Evolutionary conservation across 768 basidiomycete species (phyloP).

Genomic region (Russula compacta): DNA sequence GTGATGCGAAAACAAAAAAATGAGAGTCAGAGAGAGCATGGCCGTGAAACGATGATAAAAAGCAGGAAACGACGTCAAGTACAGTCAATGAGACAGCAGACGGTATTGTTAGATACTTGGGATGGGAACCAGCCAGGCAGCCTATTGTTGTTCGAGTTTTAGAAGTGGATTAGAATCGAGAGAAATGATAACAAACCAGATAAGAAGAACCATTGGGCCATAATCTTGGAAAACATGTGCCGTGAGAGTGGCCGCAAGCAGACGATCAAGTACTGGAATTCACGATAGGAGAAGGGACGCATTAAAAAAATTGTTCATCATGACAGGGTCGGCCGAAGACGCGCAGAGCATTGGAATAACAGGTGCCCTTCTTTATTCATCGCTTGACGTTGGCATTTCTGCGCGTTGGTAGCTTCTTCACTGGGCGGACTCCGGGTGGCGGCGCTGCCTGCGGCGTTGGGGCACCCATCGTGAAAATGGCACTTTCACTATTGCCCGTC

Average conservation of each 20-base stretch:
- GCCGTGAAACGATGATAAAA: neutral
- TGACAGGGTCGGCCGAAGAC: neutral
- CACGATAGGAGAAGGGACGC: neutral
- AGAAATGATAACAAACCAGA: neutral
- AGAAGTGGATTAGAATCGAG: neutral
- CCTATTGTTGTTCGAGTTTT: neutral
- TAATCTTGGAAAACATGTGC: neutral
- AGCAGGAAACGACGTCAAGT: neutral
- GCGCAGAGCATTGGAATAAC: neutral
- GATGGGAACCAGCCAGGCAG: neutral
- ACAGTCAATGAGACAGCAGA: neutral
- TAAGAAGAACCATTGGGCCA: neutral
- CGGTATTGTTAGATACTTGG: neutral
- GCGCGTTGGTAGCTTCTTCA: slow-evolving; percentile 29
- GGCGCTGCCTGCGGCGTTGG: slow-evolving; percentile 18
- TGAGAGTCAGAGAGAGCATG: slow-evolving; percentile 9
- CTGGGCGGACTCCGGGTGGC: slow-evolving; percentile 19
- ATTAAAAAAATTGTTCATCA: neutral
- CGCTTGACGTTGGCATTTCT: slow-evolving; percentile 22
- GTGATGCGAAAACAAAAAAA: slow-evolving; percentile 5
- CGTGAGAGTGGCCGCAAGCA: neutral
- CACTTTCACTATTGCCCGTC: slow-evolving; percentile 3
- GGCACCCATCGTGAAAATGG: slow-evolving; percentile 27
- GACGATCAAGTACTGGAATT: neutral
- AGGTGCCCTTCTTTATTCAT: neutral